These are phyloP conservation scores for Fraxinus anomala DNA, from an alignment of 257 asterid genomes.

Conservation along the genomic window DNA sequence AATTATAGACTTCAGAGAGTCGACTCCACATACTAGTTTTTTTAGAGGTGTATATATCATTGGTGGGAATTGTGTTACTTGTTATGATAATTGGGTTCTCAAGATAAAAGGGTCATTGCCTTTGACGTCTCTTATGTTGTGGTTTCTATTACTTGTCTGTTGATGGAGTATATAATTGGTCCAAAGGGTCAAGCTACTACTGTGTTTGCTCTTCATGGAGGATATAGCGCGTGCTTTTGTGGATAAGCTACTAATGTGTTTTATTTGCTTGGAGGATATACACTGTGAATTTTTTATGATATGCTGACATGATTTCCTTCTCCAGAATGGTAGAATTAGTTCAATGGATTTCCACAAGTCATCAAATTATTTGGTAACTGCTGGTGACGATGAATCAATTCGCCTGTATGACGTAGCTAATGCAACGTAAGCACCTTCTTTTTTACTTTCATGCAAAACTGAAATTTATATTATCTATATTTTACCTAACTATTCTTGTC, in stretches of 20 bases:
- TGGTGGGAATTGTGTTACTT: neutral
- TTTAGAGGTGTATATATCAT: neutral
- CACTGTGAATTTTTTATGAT: neutral
- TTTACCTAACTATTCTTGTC: neutral
- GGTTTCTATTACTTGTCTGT: neutral
- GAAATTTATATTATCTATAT: neutral
- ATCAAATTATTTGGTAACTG: constrained; percentile 82
- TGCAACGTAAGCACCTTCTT: constrained; percentile 69
- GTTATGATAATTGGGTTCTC: neutral
- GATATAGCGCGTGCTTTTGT: neutral
- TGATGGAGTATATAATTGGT: neutral
- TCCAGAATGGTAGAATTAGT: constrained; percentile 94
- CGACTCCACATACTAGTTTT: neutral
- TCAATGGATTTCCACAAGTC: constrained; percentile 96
- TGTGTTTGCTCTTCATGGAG: neutral
- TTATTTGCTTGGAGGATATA: neutral
- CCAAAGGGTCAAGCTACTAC: neutral
- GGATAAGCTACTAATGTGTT: neutral
- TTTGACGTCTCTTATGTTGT: neutral
- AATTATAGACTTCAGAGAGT: neutral
- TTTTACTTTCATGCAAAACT: constrained; percentile 12
- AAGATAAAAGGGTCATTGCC: neutral
- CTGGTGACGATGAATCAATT: constrained; percentile 95
- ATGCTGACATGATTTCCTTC: constrained; percentile 29
- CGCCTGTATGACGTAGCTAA: constrained; percentile 85